Evolutionary conservation across 2,329 filamentous ascomycete species (phyloP), one percentile per base, ranked within the genome.

Genomic region (Blumeria graminis): DNA sequence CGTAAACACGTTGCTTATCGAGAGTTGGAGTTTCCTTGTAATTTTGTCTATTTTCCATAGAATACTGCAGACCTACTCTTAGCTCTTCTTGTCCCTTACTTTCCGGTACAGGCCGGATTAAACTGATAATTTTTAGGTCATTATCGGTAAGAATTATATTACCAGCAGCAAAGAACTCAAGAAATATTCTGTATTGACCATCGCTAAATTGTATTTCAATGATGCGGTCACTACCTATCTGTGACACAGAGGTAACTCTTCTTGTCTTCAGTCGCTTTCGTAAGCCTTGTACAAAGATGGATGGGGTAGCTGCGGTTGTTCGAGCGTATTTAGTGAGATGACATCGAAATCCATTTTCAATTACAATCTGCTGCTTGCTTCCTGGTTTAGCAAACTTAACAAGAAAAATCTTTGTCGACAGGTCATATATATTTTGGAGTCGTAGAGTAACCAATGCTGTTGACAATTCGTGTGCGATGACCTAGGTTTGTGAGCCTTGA

Each of bases 91-190:
- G 83, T n/a, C 84, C 84, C 55, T 84, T 82, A 1, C 83, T 84
- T 63, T 88, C 85, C 4, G 79, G 72, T 1, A 96, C 90, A 60
- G 84, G 82, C 56, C 92, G 80, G 62, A 92, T 72, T 18, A 98
- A 71, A 0, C 84, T 80, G 38, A 96, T 68, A 56, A 96, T 89
- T 60, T 83, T 92, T 55, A 89, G 72, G 28, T 93, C 82, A 55
- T 75, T 76, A 66, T 96, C 88, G 2, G 92, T 94, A 56, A 98
- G 74, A 59, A 98, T 86, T 59, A 98, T 82, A 66, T 98, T 98
- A 50, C 92, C 92, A 55, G 86, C 85, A 0, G 92, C 90, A 67
- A 94, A 98, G 71, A 98, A 98, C 70, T 98, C 92, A 33, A 98
- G 72, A 66, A 87, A 95, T 22, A 98, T 69, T 45, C 83, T 76